Evolutionary conservation across 768 basidiomycete species (phyloP), one percentile per base, ranked within the genome.

Genomic region (Postia placenta): DNA sequence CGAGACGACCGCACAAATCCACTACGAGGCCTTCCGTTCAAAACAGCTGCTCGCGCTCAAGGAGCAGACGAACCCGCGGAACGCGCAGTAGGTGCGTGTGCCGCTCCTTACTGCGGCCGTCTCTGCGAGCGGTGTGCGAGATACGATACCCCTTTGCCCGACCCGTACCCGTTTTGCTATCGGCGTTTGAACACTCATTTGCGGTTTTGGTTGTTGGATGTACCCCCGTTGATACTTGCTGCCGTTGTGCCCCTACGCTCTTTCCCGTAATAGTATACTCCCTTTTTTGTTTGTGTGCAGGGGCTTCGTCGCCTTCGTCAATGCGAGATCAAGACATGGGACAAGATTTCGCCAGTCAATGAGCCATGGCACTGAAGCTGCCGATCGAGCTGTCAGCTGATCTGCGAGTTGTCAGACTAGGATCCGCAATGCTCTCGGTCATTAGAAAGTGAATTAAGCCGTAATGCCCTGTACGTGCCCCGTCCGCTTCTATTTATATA

Each of bases 21-120:
- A 99, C 72, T 99, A 98, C 67, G 95, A 99, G 74, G 92, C 94
- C 7, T 99, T 99, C 92, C 84, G 95, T 56, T 95, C 92, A 59
- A 97, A 97, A 74, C 95, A 99, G 73, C 70, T 98, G 57, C 76
- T 97, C 41, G 95, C 95, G 12, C 80, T 98, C 61, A 98, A 98
- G 77, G 95, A 98, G 71, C 88, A 89, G 33, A 92, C 92, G 51
- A 85, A 80, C 67, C 78, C 81, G 65, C 77, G 80, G 54, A 83
- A 83, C 11, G 51, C 60, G 36, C 28, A 49, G 53, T 54, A 42
- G 49, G 19, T 24, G 43, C 27, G 5, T 42, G 19, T 17, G 5
- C 42, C 11, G 3, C 12, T 27, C 14, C 26, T 30, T 35, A 17
- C 19, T 33, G 17, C 46, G 48, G 38, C 9, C 11, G 23, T 25